Evolutionary conservation across 1,284 basidiomycete species (phyloP).

Genomic region (Tausonia pullulans): DNA sequence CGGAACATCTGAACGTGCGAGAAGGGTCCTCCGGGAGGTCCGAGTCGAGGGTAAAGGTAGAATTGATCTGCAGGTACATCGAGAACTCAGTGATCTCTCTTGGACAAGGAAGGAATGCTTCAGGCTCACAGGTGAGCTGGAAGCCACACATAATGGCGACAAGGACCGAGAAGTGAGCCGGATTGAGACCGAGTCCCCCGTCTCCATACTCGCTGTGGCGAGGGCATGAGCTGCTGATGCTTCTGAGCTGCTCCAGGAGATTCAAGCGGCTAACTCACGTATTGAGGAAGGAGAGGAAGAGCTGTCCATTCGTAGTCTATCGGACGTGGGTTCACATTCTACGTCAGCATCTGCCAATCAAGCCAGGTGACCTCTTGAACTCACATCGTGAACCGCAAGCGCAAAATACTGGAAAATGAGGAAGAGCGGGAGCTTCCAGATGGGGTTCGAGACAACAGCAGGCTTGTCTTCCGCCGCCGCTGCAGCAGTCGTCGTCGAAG

Average conservation of each 20-base stretch:
- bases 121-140: constrained; percentile 29
- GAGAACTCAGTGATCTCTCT: neutral
- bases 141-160: constrained; percentile 37
- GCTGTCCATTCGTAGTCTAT: constrained; percentile 29
- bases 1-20: constrained; percentile 37
- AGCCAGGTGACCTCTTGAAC: neutral
- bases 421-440: constrained; percentile 16
- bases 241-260: too few species aligned
- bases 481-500: neutral
- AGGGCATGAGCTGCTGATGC: too few species aligned
- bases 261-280: constrained; percentile 23
- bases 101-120: neutral
- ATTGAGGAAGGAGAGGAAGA: constrained; percentile 36
- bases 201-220: constrained; percentile 28
- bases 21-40: constrained; percentile 34
- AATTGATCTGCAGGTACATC: constrained; percentile 24
- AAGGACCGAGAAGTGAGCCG: constrained; percentile 34
- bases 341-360: neutral
- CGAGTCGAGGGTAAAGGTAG: constrained; percentile 35
- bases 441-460: neutral
- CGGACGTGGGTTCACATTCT: neutral
- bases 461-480: neutral
- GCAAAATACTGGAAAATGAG: constrained; percentile 31
- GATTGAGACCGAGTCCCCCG: constrained; percentile 35
- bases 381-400: constrained; percentile 32